Evolutionary conservation across 306 rosid species (phyloP), one percentile per base, ranked within the genome.

Genomic region (Ochetophila trinervis): DNA sequence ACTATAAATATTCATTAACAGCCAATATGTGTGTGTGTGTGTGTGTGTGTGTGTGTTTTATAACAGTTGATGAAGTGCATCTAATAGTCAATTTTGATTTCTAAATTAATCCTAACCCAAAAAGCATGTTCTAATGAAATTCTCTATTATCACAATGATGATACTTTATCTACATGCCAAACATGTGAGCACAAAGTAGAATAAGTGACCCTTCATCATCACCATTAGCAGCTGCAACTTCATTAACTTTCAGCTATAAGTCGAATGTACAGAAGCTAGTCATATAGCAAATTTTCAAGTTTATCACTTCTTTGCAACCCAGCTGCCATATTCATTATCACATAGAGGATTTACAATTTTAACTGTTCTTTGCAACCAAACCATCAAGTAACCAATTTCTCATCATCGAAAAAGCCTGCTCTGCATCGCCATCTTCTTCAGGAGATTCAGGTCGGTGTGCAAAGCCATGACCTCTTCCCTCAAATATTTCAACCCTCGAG

Each of bases 401-500:
- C 82, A 83, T 71, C 16, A 81, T 68, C 65, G 66, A 57, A 71
- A 79, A 91, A 42, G 93, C 93, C 71, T 67, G 74, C 72, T 91
- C 97, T 51, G 97, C 97, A 79, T 91, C 96, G 32, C 48, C 84
- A 77, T 91, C 96, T 65, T 91, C 96, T 58, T 88, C 91, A 5
- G 82, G 80, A 45, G 93, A 84, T 69, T 60, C 76, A 42, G 97
- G 93, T 14, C 91, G 72, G 82, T 91, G 97, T 1, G 73, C 95
- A 75, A 91, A 91, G 67, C 87, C 88, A 50, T 91, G 95, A 50
- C 88, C 93, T 79, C 97, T 77, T 19, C 90, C 95, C 44, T 57
- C 64, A 71, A 91, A 88, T 62, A 78, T 40, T 42, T 79, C 86
- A 56, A 82, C 68, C 74, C 70, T 80, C 5, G 91, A 86, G 17